phyloP scores from a whole-genome alignment of 352 stramenopile genomes.

The Globisporangium heterothallicum region DNA sequence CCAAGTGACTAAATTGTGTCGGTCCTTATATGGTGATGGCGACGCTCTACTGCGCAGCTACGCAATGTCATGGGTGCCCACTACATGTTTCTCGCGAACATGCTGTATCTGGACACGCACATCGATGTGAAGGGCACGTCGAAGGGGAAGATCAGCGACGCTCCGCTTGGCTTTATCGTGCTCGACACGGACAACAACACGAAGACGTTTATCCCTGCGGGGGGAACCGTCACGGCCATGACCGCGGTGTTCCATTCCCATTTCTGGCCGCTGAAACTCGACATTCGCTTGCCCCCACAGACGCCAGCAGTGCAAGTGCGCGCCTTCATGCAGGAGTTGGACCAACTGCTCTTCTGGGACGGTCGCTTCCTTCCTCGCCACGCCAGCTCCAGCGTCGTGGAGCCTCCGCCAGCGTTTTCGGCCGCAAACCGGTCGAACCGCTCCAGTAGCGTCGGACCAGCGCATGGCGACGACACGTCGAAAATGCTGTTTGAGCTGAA shows the following conservation, averaged over 20 bases:
- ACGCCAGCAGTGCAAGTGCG: slow-evolving; percentile 30
- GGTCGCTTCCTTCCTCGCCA: slow-evolving; percentile 9
- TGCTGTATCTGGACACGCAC: slow-evolving; percentile 48
- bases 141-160: slow-evolving; percentile 44
- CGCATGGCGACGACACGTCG: slow-evolving; percentile 9
- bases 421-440: slow-evolving; percentile 5
- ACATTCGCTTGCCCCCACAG: slow-evolving; percentile 36
- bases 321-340: slow-evolving; percentile 59
- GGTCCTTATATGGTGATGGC: too few species aligned
- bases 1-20: too few species aligned
- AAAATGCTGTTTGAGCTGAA: slow-evolving; percentile 41
- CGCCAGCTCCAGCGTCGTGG: slow-evolving; percentile 6
- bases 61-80: slow-evolving; percentile 66
- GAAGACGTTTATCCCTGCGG: slow-evolving; percentile 63
- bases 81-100: slow-evolving; percentile 77
- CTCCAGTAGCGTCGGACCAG: slow-evolving; percentile 7
- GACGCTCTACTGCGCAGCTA: too few species aligned
- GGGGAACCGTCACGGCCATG: slow-evolving; percentile 39
- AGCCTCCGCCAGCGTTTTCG: slow-evolving; percentile 1
- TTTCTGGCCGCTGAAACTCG: slow-evolving; percentile 46
- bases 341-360: slow-evolving; percentile 46
- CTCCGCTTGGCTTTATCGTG: slow-evolving; percentile 64
- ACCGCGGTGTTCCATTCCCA: slow-evolving; percentile 50
- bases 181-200: slow-evolving; percentile 48
- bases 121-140: slow-evolving; percentile 39